Evolutionary conservation across 805 yeast species (phyloP).

Genomic region (Saccharomycopsis microspora): DNA sequence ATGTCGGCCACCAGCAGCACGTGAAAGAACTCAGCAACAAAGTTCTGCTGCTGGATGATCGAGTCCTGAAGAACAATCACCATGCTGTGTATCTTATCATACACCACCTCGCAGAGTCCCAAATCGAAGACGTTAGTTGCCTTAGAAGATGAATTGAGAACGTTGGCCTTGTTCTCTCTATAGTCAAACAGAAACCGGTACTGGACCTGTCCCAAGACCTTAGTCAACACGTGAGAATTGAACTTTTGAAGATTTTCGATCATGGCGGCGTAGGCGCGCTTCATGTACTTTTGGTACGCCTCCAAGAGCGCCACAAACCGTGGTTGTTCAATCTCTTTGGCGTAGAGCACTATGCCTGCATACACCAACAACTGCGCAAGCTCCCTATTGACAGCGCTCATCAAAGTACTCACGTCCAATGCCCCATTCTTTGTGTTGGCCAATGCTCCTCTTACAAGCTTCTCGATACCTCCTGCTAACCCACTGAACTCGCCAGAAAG

Average conservation of each 20-base stretch:
- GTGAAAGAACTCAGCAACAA: constrained; percentile 34
- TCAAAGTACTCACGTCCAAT: constrained; percentile 19
- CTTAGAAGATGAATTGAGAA: constrained; percentile 1
- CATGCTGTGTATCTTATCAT: constrained; percentile 9
- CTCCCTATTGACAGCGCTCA: constrained; percentile 20
- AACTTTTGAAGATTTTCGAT: constrained; percentile 15
- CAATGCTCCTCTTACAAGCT: constrained; percentile 15
- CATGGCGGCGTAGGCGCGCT: constrained; percentile 22
- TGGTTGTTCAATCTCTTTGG: constrained; percentile 42
- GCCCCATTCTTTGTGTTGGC: constrained; percentile 16
- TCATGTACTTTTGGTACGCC: constrained; percentile 26
- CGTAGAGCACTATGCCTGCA: constrained; percentile 41
- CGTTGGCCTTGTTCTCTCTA: constrained; percentile 3
- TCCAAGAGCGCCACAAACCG: constrained; percentile 34
- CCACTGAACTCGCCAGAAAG: constrained; percentile 32
- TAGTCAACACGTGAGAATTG: constrained; percentile 10
- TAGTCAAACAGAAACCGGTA: constrained; percentile 11
- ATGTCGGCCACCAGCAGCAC: constrained; percentile 26
- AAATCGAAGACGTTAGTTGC: constrained; percentile 8
- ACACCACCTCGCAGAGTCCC: constrained; percentile 4
- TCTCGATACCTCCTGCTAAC: constrained; percentile 23
- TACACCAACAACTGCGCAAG: constrained; percentile 32
- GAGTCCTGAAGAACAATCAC: constrained; percentile 16
- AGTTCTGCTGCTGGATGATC: constrained; percentile 35
- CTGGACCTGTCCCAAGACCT: constrained; percentile 6